Evolutionary conservation across 495 filamentous ascomycete species (phyloP).

Genomic region (Aspergillus cavernicola): DNA sequence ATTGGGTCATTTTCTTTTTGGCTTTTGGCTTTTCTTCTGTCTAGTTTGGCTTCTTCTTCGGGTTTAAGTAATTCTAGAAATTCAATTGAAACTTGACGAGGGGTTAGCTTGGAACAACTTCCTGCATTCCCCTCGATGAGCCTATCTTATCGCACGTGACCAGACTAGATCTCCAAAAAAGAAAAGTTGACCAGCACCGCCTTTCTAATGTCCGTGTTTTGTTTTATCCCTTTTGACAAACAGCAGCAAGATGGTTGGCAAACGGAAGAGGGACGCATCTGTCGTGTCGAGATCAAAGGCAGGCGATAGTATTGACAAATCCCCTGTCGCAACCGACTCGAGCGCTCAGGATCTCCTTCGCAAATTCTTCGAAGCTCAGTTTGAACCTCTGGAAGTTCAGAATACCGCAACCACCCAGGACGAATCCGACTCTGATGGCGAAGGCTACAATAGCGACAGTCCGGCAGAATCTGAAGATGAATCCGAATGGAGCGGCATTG

Average conservation of each 20-base stretch:
- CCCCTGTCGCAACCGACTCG: conserved; percentile 17
- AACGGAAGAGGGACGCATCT: conserved; percentile 38
- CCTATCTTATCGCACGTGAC: conserved; percentile 47
- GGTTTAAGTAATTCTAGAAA: neutral
- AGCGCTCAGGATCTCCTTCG: conserved; percentile 58
- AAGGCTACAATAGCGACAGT: conserved; percentile 9
- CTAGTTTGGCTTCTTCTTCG: neutral
- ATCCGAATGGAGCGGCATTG: conserved; percentile 67
- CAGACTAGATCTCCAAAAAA: neutral
- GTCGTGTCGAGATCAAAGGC: conserved; percentile 29
- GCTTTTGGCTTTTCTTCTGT: neutral
- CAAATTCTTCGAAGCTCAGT: conserved; percentile 82
- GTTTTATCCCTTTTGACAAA: too few species aligned
- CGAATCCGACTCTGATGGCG: conserved; percentile 10
- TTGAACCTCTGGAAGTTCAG: conserved; percentile 60
- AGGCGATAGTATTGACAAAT: conserved; percentile 11
- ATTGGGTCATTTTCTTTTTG: conserved; percentile 73
- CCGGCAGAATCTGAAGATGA: conserved; percentile 22
- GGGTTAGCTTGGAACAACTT: conserved; percentile 15
- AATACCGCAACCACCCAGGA: conserved; percentile 7
- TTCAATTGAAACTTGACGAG: conserved; percentile 22
- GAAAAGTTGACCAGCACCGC: conserved; percentile 1
- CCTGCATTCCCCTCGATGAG: neutral
- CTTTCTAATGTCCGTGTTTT: neutral
- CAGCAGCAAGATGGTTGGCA: conserved; percentile 35